Evolutionary conservation across 2,329 filamentous ascomycete genomes (phyloP).

Genomic region (Magnaporthales sp.): DNA sequence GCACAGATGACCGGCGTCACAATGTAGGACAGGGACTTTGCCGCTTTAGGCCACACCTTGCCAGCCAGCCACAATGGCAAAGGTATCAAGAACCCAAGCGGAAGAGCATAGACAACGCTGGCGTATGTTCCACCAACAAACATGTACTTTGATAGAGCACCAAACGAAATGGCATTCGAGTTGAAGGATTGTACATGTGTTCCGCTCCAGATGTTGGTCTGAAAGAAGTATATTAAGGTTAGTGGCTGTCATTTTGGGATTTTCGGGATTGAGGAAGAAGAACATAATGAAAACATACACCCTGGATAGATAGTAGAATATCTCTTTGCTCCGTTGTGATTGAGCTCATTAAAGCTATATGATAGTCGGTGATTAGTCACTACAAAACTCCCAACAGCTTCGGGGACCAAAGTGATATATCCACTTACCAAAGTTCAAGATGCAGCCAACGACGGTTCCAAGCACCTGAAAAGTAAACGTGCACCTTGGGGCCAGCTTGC

Average conservation of each 20-base stretch:
- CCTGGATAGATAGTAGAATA: slow-evolving; percentile 25
- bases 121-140: slow-evolving; percentile 25
- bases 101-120: slow-evolving; percentile 24
- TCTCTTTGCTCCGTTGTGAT: slow-evolving; percentile 26
- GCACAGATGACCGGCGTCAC: slow-evolving; percentile 27
- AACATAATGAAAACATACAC: slow-evolving; percentile 9
- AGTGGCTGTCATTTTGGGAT: neutral
- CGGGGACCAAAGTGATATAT: neutral
- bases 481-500: slow-evolving; percentile 26
- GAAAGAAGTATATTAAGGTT: neutral
- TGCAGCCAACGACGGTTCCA: slow-evolving; percentile 20
- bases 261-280: neutral
- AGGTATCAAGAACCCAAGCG: slow-evolving; percentile 27
- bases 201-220: slow-evolving; percentile 29
- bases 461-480: slow-evolving; percentile 34
- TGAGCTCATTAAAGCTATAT: slow-evolving; percentile 24
- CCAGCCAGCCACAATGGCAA: slow-evolving; percentile 23
- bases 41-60: slow-evolving; percentile 16
- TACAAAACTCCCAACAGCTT: neutral
- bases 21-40: slow-evolving; percentile 11
- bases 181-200: slow-evolving; percentile 29
- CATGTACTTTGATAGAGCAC: slow-evolving; percentile 21
- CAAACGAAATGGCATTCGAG: slow-evolving; percentile 16
- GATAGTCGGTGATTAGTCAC: neutral
- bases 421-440: neutral